Evolutionary conservation across 2,329 filamentous ascomycete genomes (phyloP), one percentile per base, ranked within the genome.

Genomic region (Penicillium sumatraense): DNA sequence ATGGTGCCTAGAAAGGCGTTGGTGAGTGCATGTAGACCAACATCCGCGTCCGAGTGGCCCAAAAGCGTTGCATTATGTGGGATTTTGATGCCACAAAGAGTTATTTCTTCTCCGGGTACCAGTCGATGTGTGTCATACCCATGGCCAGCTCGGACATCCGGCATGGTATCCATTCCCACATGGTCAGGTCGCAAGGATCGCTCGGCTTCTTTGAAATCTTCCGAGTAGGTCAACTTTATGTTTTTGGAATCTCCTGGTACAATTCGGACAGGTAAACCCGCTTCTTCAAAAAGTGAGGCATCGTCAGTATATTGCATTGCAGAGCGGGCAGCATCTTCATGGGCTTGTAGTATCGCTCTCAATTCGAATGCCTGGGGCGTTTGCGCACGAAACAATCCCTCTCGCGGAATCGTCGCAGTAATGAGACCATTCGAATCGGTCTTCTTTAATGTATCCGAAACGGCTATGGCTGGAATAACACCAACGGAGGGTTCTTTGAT

Each of bases 1-100:
- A 55, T 55, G 0, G 47, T 55, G 14, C 53, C 53, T n/a, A 55
- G 40, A 31, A 55, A 55, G 6, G 53, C 53, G 24, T 55, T 55
- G 16, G 53, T 55, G 24, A 55, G 41, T 21, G 53, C 53, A 11
- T 55, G 53, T 20, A 55, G 27, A 16, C 53, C 53, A 10, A 55
- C 53, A 16, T 55, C 53, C 6, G 53, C 53, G 47, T 55, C 53
- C 9, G 53, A 55, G 23, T 55, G 47, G 11, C 53, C 53, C 0
- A 51, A 48, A 7, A 55, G 41, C 10, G 53, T 21, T 13, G 53
- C 23, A 5, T 35, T 55, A 26, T 55, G 53, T 10, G 53, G 47
- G 3, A 55, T 51, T 35, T 47, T 51, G 4, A 55, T 42, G 24
- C 53, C 53, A 35, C 53, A 55, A 7, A 55, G 53, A 6, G 33